Evolutionary conservation across 352 stramenopile genomes (phyloP).

Genomic region (Thraustochytrium sp.): DNA sequence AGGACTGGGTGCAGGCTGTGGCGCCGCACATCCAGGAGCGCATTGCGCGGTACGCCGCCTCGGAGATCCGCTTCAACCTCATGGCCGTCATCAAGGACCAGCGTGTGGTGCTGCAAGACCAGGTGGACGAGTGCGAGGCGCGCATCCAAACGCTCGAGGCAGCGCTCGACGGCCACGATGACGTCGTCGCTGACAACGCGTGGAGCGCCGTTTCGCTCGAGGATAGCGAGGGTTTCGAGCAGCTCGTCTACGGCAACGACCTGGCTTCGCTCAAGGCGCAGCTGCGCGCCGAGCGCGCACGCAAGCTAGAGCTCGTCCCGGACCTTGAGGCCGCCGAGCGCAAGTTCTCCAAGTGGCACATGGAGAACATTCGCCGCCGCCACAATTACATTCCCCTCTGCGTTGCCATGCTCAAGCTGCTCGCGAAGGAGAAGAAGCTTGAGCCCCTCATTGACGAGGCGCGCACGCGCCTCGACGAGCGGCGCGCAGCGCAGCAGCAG

Average conservation of each 20-base stretch:
- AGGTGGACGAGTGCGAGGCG: constrained; percentile 48
- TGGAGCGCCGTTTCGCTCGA: not conserved
- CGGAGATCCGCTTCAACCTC: constrained; percentile 94
- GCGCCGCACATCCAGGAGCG: constrained; percentile 82
- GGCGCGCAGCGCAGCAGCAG: not conserved
- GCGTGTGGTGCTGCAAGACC: constrained; percentile 48
- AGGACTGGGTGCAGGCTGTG: constrained; percentile 75
- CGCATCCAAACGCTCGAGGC: constrained; percentile 44
- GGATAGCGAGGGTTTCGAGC: constrained; percentile 47
- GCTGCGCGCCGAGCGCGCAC: constrained; percentile 50
- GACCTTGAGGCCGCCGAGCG: constrained; percentile 71
- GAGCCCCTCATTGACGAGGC: constrained; percentile 65
- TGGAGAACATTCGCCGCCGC: constrained; percentile 84
- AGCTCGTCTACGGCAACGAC: constrained; percentile 59
- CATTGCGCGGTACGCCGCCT: constrained; percentile 72
- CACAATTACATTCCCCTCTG: constrained; percentile 95
- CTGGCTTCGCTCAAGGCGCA: constrained; percentile 53
- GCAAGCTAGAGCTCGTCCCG: constrained; percentile 50
- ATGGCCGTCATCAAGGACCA: constrained; percentile 80
- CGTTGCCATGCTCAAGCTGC: constrained; percentile 81
- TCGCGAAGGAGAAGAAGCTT: constrained; percentile 79
- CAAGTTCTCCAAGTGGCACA: constrained; percentile 51
- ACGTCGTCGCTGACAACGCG: not conserved
- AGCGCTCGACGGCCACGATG: constrained; percentile 52
- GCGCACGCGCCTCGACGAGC: not conserved